Evolutionary conservation across 1,284 basidiomycete genomes (phyloP), one percentile per base, ranked within the genome.

Genomic region (Microbotryum saponariae): DNA sequence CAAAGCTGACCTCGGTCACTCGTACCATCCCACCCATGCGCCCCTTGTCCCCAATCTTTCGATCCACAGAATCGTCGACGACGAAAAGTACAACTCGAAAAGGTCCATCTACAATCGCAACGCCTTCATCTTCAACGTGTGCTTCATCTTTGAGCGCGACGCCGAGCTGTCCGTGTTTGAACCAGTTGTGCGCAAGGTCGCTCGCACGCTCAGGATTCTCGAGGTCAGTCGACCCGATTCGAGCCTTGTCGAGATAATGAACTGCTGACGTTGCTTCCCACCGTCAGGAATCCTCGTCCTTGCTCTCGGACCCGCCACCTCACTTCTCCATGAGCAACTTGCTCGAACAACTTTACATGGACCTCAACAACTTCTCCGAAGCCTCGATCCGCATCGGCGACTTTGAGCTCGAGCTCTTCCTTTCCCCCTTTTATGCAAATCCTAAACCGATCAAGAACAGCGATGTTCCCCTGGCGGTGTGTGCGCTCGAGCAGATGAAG

Each of bases 351-450:
- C 81, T 99, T 1, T 97, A 92, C 70, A 93, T 67, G 73, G 96
- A 99, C 71, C 78, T 98, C 65, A 97, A 97, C 77, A 92, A 90
- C 6, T 98, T 96, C 77, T 91, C 90, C 0, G 92, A 96, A 76
- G 92, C 92, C 1, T 90, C 88, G 2, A 93, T 97, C 58, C 81
- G 83, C 1, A 85, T 97, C 62, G 81, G 83, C 57, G 91, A 89
- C 79, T 93, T 91, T 73, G 89, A 88, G 6, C 87, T 96, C 62
- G 91, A 96, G 73, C 77, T 99, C 70, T 96, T 96, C 65, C 88
- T 98, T 45, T 93, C 97, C 65, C 73, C 96, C 0, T 94, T 92
- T 75, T 97, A 92, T 71, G 89, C 92, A 4, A 97, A 97, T 72
- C 96, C 96, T 10, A 85, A 88, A 0, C 79, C 82, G 1, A 88